Evolutionary conservation across 306 rosid species (phyloP), one percentile per base, ranked within the genome.

Genomic region (Pachyrhizus erosus): DNA sequence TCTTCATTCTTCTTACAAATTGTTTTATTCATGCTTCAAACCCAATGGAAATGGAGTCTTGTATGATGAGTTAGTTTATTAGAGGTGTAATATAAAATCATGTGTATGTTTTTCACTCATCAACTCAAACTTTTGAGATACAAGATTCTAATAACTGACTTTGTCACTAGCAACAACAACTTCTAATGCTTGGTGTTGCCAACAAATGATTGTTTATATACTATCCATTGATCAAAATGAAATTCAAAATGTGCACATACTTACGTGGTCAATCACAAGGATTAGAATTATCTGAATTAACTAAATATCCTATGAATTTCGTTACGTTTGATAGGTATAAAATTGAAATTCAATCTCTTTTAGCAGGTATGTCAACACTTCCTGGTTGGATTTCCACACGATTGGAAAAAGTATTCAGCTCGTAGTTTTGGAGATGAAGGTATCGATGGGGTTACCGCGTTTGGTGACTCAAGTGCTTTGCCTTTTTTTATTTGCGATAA

Each of bases 351-450:
- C 15, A 12, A 51, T 64, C 37, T 27, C 23, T 48, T 61, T 58
- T 64, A 6, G 69, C 84, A 94, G 96, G 84, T 92, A 66, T 94
- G 87, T 72, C 73, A 64, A 66, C 88, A 39, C 23, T 94, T 90
- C 86, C 80, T 82, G 57, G 55, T 88, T 52, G 97, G 97, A 52
- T 94, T 94, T 89, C 98, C 97, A 7, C 82, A 82, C 74, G 81
- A 92, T 78, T 94, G 98, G 98, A 84, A 88, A 76, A 84, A 84
- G 69, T 87, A 85, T 69, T 70, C 84, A 17, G n/a, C n/a, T n/a
- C n/a, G n/a, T n/a, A n/a, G n/a, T n/a, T n/a, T n/a, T n/a, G n/a
- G n/a, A n/a, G n/a, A n/a, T n/a, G n/a, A n/a, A n/a, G 33, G 58
- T 37, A 9, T 76, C n/a, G 21, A 62, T 45, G 77, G 68, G 62